These are phyloP conservation scores for Alternaria sp. DNA, from an alignment of 2,329 filamentous ascomycete genomes.

Conservation along the genomic window DNA sequence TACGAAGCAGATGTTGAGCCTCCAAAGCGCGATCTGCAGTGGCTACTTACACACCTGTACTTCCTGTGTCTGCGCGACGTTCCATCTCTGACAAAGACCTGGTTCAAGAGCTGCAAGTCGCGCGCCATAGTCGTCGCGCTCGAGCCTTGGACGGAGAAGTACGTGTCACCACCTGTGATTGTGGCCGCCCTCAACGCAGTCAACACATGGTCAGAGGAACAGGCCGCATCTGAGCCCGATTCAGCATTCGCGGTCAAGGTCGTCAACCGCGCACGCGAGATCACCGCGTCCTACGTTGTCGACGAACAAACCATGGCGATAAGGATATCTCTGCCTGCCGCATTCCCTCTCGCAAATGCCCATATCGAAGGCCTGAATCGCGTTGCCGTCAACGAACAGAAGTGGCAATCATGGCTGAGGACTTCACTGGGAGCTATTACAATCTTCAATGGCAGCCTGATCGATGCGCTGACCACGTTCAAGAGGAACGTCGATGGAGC, in stretches of 20 bases:
- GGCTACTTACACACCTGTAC: slow-evolving; percentile 84
- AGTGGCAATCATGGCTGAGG: slow-evolving; percentile 90
- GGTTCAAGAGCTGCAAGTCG: slow-evolving; percentile 83
- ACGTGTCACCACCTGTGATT: slow-evolving; percentile 74
- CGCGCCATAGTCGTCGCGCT: slow-evolving; percentile 79
- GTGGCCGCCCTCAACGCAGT: slow-evolving; percentile 71
- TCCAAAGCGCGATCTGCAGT: slow-evolving; percentile 77
- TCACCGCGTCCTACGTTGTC: slow-evolving; percentile 83
- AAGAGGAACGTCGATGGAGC: slow-evolving; percentile 85
- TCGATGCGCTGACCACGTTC: slow-evolving; percentile 86
- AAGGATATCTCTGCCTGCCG: slow-evolving; percentile 77
- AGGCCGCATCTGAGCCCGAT: slow-evolving; percentile 44
- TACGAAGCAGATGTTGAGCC: slow-evolving; percentile 67
- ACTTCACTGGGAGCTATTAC: slow-evolving; percentile 91
- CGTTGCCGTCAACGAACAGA: slow-evolving; percentile 86
- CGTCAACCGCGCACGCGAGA: slow-evolving; percentile 72
- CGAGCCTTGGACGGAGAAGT: slow-evolving; percentile 83
- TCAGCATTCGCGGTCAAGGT: slow-evolving; percentile 72
- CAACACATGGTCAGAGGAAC: slow-evolving; percentile 65
- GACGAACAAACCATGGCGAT: slow-evolving; percentile 88
- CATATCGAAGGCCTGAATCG: slow-evolving; percentile 78
- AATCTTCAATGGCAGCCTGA: slow-evolving; percentile 87
- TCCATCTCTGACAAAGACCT: slow-evolving; percentile 78
- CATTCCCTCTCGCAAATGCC: slow-evolving; percentile 83
- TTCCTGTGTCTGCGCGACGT: slow-evolving; percentile 80